Conservation (phyloP, 352 stramenopile genomes). For the Halophytophthora polymorphica region DNA sequence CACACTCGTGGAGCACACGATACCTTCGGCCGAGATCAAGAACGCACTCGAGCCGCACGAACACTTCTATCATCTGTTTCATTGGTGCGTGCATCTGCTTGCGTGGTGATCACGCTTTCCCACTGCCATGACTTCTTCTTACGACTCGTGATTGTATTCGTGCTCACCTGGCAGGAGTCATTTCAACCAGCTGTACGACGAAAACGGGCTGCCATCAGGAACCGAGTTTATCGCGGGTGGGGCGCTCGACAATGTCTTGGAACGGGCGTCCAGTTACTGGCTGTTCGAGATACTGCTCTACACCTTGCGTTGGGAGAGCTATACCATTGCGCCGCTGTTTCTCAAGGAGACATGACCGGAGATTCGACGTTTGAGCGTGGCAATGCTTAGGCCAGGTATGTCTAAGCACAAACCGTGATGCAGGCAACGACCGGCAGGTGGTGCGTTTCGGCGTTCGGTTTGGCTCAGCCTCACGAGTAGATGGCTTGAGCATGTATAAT, state of each 20-base stretch:
- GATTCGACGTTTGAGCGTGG: too few relatives aligned
- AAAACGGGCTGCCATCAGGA: constrained; percentile 26
- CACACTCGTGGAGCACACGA: constrained; percentile 49
- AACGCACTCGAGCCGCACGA: constrained; percentile 33
- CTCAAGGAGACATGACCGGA: constrained; percentile 7
- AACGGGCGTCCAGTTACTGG: constrained; percentile 43
- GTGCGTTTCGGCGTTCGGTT: too few relatives aligned
- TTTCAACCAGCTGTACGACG: constrained; percentile 49
- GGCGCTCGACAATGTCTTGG: constrained; percentile 34
- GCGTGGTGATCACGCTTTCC: neutral
- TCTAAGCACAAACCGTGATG: too few relatives aligned
- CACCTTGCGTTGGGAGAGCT: constrained; percentile 51
- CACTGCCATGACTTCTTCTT: neutral
- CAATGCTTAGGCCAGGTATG: too few relatives aligned
- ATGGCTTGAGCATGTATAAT: too few relatives aligned
- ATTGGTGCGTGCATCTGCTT: constrained; percentile 26
- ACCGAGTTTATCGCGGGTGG: constrained; percentile 49
- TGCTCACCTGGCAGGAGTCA: constrained; percentile 23
- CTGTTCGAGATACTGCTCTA: constrained; percentile 58
- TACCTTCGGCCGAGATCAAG: constrained; percentile 45
- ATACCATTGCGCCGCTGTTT: constrained; percentile 31
- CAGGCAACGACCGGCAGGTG: too few relatives aligned
- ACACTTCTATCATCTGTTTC: constrained; percentile 47
- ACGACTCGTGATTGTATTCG: neutral
- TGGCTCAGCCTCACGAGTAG: too few relatives aligned